Conservation (phyloP, 495 filamentous ascomycete genomes). For the Bryoglossum gracile region DNA sequence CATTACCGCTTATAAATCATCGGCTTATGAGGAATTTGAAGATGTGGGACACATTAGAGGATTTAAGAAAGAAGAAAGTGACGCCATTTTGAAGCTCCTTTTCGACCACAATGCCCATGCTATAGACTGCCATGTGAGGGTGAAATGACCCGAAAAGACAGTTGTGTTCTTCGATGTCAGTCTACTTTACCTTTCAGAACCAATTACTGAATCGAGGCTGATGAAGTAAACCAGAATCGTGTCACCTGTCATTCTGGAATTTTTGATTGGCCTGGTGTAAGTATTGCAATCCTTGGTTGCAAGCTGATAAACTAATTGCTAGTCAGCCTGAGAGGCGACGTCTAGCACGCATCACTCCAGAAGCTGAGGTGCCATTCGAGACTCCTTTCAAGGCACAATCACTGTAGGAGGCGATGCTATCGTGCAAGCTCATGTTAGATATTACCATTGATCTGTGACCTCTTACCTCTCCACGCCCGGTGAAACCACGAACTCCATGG, state of each 20-base stretch:
- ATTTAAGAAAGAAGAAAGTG: conserved; percentile 59
- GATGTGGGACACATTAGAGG: conserved; percentile 42
- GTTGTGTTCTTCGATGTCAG: conserved; percentile 53
- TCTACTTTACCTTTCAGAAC: background rate
- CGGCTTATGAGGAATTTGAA: conserved; percentile 39
- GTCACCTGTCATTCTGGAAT: conserved; percentile 42
- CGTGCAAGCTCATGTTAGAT: too few relatives aligned
- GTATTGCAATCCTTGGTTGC: too few relatives aligned
- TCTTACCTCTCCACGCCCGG: too few relatives aligned
- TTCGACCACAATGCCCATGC: conserved; percentile 54
- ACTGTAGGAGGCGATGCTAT: too few relatives aligned
- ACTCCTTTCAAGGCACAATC: too few relatives aligned
- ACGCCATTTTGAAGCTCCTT: conserved; percentile 57
- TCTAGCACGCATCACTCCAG: conserved; percentile 59
- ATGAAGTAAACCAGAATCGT: conserved; percentile 8
- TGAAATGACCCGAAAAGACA: conserved; percentile 50
- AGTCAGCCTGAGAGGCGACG: conserved; percentile 57
- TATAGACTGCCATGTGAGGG: conserved; percentile 50
- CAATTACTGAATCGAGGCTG: background rate
- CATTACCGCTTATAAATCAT: background rate
- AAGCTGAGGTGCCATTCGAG: conserved; percentile 44
- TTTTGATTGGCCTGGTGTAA: conserved; percentile 55
- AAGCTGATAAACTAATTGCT: too few relatives aligned
- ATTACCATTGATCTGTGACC: too few relatives aligned
- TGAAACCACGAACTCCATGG: too few relatives aligned